phyloP scores from a whole-genome alignment of 208 protist species.

The Crithidia acanthocephali region DNA sequence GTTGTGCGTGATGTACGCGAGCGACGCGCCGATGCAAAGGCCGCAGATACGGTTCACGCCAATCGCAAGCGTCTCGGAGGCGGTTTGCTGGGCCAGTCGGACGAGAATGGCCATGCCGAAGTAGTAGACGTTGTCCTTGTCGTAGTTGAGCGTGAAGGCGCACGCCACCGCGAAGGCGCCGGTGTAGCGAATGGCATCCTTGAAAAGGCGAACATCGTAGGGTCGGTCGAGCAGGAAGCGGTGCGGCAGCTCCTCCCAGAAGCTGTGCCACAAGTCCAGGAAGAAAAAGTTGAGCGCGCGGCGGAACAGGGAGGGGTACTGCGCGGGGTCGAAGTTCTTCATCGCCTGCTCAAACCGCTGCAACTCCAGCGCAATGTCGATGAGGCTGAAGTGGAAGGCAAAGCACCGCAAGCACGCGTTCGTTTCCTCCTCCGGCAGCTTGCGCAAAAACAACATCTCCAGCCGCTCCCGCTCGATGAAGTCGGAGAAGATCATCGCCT shows the following conservation, averaged over 20 bases:
- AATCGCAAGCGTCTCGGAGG: slow-evolving; percentile 57
- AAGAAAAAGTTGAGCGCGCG: slow-evolving; percentile 69
- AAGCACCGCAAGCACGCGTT: slow-evolving; percentile 44
- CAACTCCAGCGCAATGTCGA: slow-evolving; percentile 58
- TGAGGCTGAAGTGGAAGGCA: slow-evolving; percentile 44
- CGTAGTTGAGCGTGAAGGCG: slow-evolving; percentile 61
- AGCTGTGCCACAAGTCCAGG: slow-evolving; percentile 59
- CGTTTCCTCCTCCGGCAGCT: slow-evolving; percentile 37
- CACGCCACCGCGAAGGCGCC: slow-evolving; percentile 58
- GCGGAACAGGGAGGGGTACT: slow-evolving; percentile 47
- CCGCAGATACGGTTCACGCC: slow-evolving; percentile 66
- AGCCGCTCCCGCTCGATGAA: slow-evolving; percentile 35
- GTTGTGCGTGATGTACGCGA: slow-evolving; percentile 53
- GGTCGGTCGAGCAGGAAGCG: slow-evolving; percentile 62
- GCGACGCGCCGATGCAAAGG: slow-evolving; percentile 47
- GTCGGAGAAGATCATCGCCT: slow-evolving; percentile 34
- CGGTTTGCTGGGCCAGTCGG: slow-evolving; percentile 56
- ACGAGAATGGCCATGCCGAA: slow-evolving; percentile 81
- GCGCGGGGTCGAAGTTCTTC: slow-evolving; percentile 55
- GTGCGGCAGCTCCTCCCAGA: slow-evolving; percentile 70
- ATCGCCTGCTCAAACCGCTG: slow-evolving; percentile 46
- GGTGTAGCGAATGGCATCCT: slow-evolving; percentile 68
- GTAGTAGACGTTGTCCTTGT: slow-evolving; percentile 59
- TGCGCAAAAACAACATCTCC: slow-evolving; percentile 43
- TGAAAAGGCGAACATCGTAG: slow-evolving; percentile 68